Percentiles rank a stretch among this genome's conserved stretches.
Evolutionary conservation across 2,329 filamentous ascomycete genomes (phyloP).

Genomic region (Exophiala calicioides): DNA sequence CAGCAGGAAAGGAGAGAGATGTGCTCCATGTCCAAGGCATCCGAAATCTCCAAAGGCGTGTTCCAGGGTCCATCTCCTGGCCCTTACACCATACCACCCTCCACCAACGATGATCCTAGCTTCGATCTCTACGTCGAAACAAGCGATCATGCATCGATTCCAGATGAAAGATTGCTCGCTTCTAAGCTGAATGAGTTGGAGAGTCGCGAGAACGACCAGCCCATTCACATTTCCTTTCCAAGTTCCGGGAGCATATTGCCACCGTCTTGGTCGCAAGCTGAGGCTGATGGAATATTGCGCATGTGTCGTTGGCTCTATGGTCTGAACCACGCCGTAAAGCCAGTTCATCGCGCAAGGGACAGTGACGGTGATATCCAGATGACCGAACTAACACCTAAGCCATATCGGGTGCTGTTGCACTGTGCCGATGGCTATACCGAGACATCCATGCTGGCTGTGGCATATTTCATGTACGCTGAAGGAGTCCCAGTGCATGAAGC

Average conservation of each 20-base stretch:
- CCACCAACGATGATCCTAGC: conserved; percentile 43
- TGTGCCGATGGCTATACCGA: conserved; percentile 97
- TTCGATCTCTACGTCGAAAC: conserved; percentile 89
- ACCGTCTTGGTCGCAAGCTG: conserved; percentile 77
- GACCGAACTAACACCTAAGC: conserved; percentile 40
- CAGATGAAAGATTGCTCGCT: conserved; percentile 66
- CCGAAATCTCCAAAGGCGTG: conserved; percentile 85
- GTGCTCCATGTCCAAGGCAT: conserved; percentile 86
- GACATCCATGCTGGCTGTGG: conserved; percentile 81
- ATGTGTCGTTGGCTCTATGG: conserved; percentile 90
- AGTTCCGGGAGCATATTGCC: conserved; percentile 91
- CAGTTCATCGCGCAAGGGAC: conserved; percentile 39
- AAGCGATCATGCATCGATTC: conserved; percentile 77
- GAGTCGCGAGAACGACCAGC: conserved; percentile 37
- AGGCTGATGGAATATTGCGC: conserved; percentile 80
- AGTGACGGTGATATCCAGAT: conserved; percentile 61
- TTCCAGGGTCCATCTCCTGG: conserved; percentile 89
- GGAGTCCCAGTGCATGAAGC: conserved; percentile 78
- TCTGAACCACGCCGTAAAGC: conserved; percentile 65
- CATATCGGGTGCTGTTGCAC: conserved; percentile 80
- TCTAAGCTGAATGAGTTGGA: conserved; percentile 61
- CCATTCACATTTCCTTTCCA: conserved; percentile 75
- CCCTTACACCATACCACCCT: conserved; percentile 50
- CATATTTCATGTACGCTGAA: conserved; percentile 91
- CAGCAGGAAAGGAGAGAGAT: conserved; percentile 88